A percentile compares a stretch with the other conserved stretches of the same genome.
These are phyloP conservation scores for Lentinus tigrinus DNA, from an alignment of 768 basidiomycete species.

Conservation along the genomic window DNA sequence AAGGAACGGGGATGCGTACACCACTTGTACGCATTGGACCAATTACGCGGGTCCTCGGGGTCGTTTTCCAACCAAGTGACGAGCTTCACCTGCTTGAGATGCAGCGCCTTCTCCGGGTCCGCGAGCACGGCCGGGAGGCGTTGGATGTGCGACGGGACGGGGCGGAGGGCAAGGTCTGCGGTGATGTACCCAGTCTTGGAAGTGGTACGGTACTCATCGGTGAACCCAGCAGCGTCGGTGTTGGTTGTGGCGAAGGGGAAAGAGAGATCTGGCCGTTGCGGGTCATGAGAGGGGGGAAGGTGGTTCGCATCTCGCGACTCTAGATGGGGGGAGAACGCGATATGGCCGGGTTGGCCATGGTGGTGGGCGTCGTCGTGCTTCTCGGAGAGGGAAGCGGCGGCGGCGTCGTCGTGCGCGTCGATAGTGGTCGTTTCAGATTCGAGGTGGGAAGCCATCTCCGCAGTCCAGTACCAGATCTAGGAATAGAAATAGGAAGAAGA, in stretches of 20 bases:
- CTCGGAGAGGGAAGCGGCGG: too few species aligned
- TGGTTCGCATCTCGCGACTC: too few species aligned
- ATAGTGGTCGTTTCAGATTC: too few species aligned
- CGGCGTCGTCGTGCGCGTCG: too few species aligned
- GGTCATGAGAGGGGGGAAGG: too few species aligned
- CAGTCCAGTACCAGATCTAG: too few species aligned
- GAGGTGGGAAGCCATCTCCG: too few species aligned
- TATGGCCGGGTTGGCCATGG: too few species aligned
- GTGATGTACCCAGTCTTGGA: conserved; percentile 29
- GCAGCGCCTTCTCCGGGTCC: conserved; percentile 36
- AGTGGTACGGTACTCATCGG: conserved; percentile 33
- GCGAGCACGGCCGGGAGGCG: conserved; percentile 18
- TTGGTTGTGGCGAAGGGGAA: conserved; percentile 31
- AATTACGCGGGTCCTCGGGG: conserved; percentile 40
- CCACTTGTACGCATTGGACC: conserved; percentile 32
- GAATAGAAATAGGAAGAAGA: too few species aligned
- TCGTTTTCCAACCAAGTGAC: conserved; percentile 38
- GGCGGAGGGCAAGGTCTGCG: conserved; percentile 27
- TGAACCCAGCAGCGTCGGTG: conserved; percentile 26
- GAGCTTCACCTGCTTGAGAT: conserved; percentile 31
- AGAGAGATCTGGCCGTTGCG: conserved; percentile 22
- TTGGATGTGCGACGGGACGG: conserved; percentile 26
- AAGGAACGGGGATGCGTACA: conserved; percentile 21
- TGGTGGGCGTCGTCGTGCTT: too few species aligned
- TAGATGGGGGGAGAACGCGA: too few species aligned